These are phyloP conservation scores for Chlorella sorokiniana DNA, from an alignment of 139 green algal species.

Conservation along the genomic window DNA sequence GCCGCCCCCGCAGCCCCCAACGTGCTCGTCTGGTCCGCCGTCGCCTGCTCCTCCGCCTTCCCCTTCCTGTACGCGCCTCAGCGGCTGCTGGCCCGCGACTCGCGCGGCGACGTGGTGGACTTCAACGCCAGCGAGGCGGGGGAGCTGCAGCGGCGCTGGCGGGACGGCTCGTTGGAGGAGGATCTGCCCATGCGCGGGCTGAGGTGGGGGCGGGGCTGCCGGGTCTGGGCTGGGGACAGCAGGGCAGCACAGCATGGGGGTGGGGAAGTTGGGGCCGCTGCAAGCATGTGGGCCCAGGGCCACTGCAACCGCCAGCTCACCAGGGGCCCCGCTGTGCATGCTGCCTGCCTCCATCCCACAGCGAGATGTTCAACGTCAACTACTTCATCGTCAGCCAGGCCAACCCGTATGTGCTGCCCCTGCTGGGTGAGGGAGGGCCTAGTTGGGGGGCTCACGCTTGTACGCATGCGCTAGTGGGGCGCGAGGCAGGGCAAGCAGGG, in stretches of 20 bases:
- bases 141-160: constrained; percentile 61
- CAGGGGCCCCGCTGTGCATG: no score
- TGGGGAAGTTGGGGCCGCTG: no score
- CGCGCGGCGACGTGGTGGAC: not conserved
- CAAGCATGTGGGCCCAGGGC: no score
- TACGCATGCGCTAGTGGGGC: no score
- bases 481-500: not conserved
- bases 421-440: constrained; percentile 59
- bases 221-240: constrained; percentile 63
- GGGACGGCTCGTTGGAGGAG: constrained; percentile 75
- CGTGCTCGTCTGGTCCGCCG: constrained; percentile 88
- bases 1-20: constrained; percentile 52
- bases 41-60: constrained; percentile 85
- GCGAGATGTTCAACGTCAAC: constrained; percentile 95
- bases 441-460: no score
- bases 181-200: constrained; percentile 85
- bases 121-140: constrained; percentile 24
- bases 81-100: constrained; percentile 67
- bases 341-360: constrained; percentile 69
- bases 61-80: constrained; percentile 85
- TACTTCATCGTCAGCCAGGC: constrained; percentile 90
- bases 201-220: constrained; percentile 90
- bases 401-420: constrained; percentile 90
- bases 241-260: constrained; percentile 34
- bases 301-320: no score